These are phyloP conservation scores for Skeletonema marinoi DNA, from an alignment of 108 stramenopile species.

Conservation along the genomic window DNA sequence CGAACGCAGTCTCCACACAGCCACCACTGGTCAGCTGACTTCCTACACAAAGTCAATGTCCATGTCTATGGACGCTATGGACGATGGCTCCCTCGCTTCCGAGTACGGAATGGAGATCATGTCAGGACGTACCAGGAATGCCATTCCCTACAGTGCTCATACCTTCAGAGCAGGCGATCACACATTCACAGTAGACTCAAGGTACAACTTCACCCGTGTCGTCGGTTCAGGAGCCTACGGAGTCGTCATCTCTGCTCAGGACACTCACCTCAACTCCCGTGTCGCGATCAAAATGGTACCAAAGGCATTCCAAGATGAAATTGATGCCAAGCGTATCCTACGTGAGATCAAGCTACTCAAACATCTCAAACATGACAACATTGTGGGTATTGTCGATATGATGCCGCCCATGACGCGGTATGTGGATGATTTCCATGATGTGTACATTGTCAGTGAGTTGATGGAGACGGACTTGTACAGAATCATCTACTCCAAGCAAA, in stretches of 20 bases:
- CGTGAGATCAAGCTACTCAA: slow-evolving; percentile 97
- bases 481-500: slow-evolving; percentile 98
- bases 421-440: slow-evolving; percentile 93
- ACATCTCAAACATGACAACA: slow-evolving; percentile 92
- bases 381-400: slow-evolving; percentile 87
- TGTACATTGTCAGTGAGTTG: slow-evolving; percentile 97
- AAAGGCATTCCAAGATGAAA: slow-evolving; percentile 94
- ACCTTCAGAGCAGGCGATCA: slow-evolving; percentile 85
- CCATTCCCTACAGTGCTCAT: slow-evolving; percentile 63
- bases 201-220: slow-evolving; percentile 75
- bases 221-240: slow-evolving; percentile 98
- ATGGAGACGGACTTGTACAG: slow-evolving; percentile 99
- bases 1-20: slow-evolving; percentile 30
- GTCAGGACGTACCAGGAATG: slow-evolving; percentile 29
- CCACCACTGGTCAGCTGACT: slow-evolving; percentile 40
- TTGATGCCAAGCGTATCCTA: slow-evolving; percentile 99
- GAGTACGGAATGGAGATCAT: slow-evolving; percentile 51
- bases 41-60: slow-evolving; percentile 33
- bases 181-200: slow-evolving; percentile 85
- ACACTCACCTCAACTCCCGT: slow-evolving; percentile 56
- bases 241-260: slow-evolving; percentile 93
- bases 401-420: slow-evolving; percentile 85
- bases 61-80: slow-evolving; percentile 53
- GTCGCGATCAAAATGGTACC: slow-evolving; percentile 99
- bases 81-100: slow-evolving; percentile 43